These are phyloP conservation scores for Globisporangium nagaii DNA, from an alignment of 352 stramenopile genomes.

Conservation along the genomic window DNA sequence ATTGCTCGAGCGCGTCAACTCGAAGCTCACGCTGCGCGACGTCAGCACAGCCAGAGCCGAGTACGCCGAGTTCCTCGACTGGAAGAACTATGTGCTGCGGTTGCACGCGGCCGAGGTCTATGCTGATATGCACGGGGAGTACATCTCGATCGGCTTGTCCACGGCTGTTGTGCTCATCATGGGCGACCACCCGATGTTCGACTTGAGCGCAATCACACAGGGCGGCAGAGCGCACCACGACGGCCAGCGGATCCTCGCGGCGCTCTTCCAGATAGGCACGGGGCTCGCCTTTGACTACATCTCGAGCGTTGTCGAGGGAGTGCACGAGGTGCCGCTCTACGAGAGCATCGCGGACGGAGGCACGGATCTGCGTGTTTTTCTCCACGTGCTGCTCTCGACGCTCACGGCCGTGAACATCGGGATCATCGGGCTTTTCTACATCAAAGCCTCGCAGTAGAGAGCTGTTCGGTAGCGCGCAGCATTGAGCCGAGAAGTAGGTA, in stretches of 20 bases:
- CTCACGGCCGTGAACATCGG: constrained; percentile 24
- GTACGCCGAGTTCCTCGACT: constrained; percentile 33
- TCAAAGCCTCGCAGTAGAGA: background rate
- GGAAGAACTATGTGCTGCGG: constrained; percentile 24
- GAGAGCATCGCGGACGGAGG: constrained; percentile 25
- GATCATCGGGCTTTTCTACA: constrained; percentile 11
- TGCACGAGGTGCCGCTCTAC: constrained; percentile 35
- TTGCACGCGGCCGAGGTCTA: constrained; percentile 44
- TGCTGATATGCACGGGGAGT: constrained; percentile 44
- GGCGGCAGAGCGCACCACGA: background rate
- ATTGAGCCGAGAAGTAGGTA: too few species aligned
- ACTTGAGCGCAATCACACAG: background rate
- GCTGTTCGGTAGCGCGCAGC: too few species aligned
- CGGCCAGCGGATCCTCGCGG: constrained; percentile 5
- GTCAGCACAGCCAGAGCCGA: constrained; percentile 18
- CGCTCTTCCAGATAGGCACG: constrained; percentile 11
- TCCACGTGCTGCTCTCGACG: constrained; percentile 18
- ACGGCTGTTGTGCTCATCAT: constrained; percentile 19
- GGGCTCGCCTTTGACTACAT: constrained; percentile 27
- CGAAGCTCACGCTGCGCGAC: constrained; percentile 16
- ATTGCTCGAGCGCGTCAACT: constrained; percentile 27
- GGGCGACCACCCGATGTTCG: constrained; percentile 18
- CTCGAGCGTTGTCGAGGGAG: constrained; percentile 25
- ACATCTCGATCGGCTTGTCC: constrained; percentile 35
- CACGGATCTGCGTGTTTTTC: constrained; percentile 13